phyloP scores from a whole-genome alignment of 192 early-diverging fungal genomes.

The Backusella morwellensis region DNA sequence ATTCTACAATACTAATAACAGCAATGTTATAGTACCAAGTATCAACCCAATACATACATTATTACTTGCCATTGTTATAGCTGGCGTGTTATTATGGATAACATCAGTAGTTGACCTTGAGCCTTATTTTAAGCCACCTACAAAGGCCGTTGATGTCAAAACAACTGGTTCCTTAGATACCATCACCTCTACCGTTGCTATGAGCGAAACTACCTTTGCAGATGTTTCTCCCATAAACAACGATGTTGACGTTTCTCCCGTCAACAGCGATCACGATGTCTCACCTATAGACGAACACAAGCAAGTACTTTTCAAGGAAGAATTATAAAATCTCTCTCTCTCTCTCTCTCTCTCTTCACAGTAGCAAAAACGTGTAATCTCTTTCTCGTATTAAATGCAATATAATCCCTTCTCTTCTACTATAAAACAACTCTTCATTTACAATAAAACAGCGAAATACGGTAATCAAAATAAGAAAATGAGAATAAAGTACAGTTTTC shows the following conservation, averaged over 20 bases:
- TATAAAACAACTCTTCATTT: not conserved
- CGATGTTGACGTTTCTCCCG: not conserved
- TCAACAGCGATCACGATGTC: not conserved
- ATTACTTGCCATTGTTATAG: slow-evolving; percentile 13
- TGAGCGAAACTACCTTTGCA: not conserved
- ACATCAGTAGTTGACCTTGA: not conserved
- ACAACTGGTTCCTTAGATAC: not conserved
- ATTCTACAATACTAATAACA: too few relatives aligned
- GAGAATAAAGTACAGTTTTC: too few relatives aligned
- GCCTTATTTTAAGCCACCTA: not conserved
- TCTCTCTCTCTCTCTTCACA: too few relatives aligned
- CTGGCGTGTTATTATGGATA: not conserved
- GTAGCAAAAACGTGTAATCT: too few relatives aligned
- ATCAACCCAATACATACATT: slow-evolving; percentile 28
- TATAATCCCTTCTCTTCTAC: not conserved
- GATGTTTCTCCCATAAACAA: not conserved
- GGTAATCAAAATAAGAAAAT: not conserved
- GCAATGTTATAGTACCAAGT: not conserved
- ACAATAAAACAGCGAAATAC: too few relatives aligned
- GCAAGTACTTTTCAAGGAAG: not conserved
- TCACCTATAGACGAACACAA: not conserved
- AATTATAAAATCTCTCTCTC: not conserved
- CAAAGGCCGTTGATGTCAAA: not conserved
- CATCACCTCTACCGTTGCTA: not conserved
- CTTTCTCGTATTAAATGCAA: not conserved